A percentile compares a stretch with the other conserved stretches of the same genome.
These are phyloP conservation scores for Cladosporium colombiae DNA, from an alignment of 2,329 filamentous ascomycete genomes.

Conservation along the genomic window DNA sequence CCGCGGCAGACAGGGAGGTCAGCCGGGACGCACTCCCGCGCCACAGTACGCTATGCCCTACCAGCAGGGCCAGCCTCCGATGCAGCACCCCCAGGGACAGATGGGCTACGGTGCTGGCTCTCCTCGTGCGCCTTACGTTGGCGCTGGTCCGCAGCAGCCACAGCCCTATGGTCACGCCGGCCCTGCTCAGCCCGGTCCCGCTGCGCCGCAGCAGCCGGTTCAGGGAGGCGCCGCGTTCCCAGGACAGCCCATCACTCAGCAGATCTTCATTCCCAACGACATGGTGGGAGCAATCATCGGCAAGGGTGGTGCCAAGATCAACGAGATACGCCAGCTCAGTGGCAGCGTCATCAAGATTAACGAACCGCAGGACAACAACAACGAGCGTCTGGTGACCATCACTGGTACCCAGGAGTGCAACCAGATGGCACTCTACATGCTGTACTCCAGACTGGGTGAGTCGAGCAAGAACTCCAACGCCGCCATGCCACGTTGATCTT, in stretches of 20 bases:
- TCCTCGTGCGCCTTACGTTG: conserved; percentile 74
- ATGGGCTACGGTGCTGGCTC: conserved; percentile 72
- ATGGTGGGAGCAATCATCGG: conserved; percentile 99
- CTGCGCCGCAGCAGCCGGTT: conserved; percentile 73
- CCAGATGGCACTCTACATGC: conserved; percentile 99
- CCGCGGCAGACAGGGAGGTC: conserved; percentile 68
- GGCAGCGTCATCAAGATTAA: conserved; percentile 99
- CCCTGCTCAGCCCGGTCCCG: conserved; percentile 59
- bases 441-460: conserved; percentile 93
- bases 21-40: conserved; percentile 68
- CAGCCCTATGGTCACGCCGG: conserved; percentile 64
- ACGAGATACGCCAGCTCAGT: conserved; percentile 94
- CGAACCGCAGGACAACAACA: conserved; percentile 98
- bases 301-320: conserved; percentile 98
- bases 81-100: conserved; percentile 56
- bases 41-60: conserved; percentile 61
- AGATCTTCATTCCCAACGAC: conserved; percentile 98
- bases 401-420: conserved; percentile 98
- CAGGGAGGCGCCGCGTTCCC: conserved; percentile 61
- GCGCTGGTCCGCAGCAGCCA: conserved; percentile 76
- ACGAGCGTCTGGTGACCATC: conserved; percentile 94
- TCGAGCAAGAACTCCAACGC: conserved; percentile 46
- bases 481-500: conserved; percentile 35
- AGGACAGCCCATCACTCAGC: conserved; percentile 87
- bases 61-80: conserved; percentile 61